Conservation (phyloP, 257 asterid genomes). For the Solanum gandarillasii region DNA sequence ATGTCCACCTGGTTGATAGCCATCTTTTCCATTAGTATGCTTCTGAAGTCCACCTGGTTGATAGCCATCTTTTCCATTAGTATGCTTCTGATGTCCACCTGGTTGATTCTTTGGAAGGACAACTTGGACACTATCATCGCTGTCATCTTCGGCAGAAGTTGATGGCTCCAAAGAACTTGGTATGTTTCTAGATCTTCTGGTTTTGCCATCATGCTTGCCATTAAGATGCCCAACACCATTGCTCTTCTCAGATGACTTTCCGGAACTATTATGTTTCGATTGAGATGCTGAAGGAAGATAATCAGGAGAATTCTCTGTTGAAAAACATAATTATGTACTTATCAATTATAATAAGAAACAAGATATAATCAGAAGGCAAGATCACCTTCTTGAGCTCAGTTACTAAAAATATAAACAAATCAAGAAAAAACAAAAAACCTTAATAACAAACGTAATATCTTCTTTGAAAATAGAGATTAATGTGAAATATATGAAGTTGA, state of each 20-base stretch:
- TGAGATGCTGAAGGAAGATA: slow-evolving; percentile 11
- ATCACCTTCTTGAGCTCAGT: background rate
- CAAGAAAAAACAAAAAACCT: background rate
- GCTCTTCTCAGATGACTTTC: slow-evolving; percentile 30
- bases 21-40: too few relatives aligned
- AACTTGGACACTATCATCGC: slow-evolving; percentile 30
- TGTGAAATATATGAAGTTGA: background rate
- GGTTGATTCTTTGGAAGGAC: slow-evolving; percentile 10
- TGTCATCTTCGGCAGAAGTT: slow-evolving; percentile 42
- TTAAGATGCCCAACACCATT: slow-evolving; percentile 13
- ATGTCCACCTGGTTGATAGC: slow-evolving; percentile 9
- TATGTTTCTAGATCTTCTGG: slow-evolving; percentile 21
- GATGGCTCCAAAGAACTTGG: slow-evolving; percentile 29
- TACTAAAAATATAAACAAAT: background rate
- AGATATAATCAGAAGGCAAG: background rate
- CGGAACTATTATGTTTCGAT: slow-evolving; percentile 12
- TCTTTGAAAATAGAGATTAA: background rate
- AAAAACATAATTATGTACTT: background rate
- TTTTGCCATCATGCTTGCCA: slow-evolving; percentile 20
- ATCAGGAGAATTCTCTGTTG: slow-evolving; percentile 36
- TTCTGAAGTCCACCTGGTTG: background rate
- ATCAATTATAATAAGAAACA: background rate
- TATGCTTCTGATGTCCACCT: background rate
- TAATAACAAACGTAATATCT: background rate
- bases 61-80: background rate